Base-by-base conservation (phyloP, 1,284 basidiomycete species). In the Schizophyllum commune region DNA sequence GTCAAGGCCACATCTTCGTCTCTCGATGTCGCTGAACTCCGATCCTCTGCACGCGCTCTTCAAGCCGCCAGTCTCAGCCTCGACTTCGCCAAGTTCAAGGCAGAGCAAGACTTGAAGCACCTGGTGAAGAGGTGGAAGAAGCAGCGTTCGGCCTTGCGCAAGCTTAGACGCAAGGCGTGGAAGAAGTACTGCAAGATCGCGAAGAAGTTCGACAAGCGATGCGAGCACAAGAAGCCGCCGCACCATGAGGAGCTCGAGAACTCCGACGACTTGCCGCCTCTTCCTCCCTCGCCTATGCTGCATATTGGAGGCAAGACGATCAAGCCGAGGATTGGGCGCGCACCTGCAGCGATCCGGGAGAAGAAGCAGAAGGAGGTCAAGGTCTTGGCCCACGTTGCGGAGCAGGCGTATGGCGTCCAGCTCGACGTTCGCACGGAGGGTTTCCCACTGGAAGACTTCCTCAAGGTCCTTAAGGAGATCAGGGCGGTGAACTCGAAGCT, bases 401-500 rank as follows among this genome's bases (percentile, higher is more conserved):
- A 47, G 39, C 39, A 47, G 39, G 39, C 17, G 39, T 47, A 47
- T 8, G 39, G 39, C 13, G 39, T 17, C 8, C 9, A 47, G 39
- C 39, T 47, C 4, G 39, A 47, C 39, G 39, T 47, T 11, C 39
- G 17, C 39, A 8, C 39, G 17, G 39, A 47, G 39, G 39, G 39
- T 55, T 71, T 68, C 64, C 73, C 77, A 66, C 68, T 79, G 56
- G 66, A 68, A 59, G 76, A 82, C 62, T 76, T 93, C 67, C 77
- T 83, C 64, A 78, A 80, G 65, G 84, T 88, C 2, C 81, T 84
- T 6, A 80, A 81, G 66, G 82, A 85, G 51, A 82, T 96, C 52
- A 78, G 79, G 53, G 71, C 64, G 33, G 82, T 87, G 58, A 97
- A 97, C 73, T 76, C 80, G 73, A 89, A 88, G 71, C 75, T 96